A percentile compares a stretch with the other conserved stretches of the same genome.
Evolutionary conservation across 2,329 filamentous ascomycete species (phyloP).

Genomic region (Pseudocercospora crystallina): DNA sequence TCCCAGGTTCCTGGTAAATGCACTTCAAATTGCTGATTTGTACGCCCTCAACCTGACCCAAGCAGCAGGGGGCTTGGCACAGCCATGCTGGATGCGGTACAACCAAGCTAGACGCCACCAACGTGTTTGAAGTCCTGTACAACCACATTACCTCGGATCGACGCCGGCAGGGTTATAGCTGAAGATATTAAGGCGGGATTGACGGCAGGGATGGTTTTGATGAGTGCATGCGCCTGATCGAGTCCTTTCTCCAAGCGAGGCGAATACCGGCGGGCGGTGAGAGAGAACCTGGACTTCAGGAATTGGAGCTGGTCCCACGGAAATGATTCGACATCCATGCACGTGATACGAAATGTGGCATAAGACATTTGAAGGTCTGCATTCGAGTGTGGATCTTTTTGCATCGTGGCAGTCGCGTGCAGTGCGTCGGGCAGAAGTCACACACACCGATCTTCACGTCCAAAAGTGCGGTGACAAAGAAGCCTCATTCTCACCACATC

Average conservation of each 20-base stretch:
- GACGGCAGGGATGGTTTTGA: neutral
- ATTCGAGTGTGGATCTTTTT: neutral
- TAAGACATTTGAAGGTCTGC: neutral
- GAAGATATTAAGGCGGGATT: conserved; percentile 5
- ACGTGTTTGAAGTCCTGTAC: conserved; percentile 15
- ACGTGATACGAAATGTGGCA: neutral
- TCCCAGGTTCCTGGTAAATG: conserved; percentile 5
- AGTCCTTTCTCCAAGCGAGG: conserved; percentile 1
- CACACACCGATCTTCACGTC: conserved; percentile 3
- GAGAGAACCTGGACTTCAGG: neutral
- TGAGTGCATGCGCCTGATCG: conserved; percentile 3
- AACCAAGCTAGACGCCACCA: conserved; percentile 16
- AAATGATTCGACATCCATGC: neutral
- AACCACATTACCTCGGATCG: conserved; percentile 3
- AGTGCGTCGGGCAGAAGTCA: neutral
- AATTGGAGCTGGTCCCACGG: neutral
- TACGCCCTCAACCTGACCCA: neutral
- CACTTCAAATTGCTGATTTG: conserved; percentile 5
- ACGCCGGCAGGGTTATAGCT: conserved; percentile 8
- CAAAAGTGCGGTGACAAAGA: too few species aligned
- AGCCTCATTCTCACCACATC: conserved; percentile 6
- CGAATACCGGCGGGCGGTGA: conserved; percentile 2
- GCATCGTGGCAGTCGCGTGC: neutral
- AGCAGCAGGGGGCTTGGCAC: conserved; percentile 1
- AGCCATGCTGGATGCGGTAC: conserved; percentile 2